Percentiles rank a stretch among this genome's conserved stretches.
phyloP scores from a whole-genome alignment of 208 protist genomes.

The Trypanosomatidae sp. region DNA sequence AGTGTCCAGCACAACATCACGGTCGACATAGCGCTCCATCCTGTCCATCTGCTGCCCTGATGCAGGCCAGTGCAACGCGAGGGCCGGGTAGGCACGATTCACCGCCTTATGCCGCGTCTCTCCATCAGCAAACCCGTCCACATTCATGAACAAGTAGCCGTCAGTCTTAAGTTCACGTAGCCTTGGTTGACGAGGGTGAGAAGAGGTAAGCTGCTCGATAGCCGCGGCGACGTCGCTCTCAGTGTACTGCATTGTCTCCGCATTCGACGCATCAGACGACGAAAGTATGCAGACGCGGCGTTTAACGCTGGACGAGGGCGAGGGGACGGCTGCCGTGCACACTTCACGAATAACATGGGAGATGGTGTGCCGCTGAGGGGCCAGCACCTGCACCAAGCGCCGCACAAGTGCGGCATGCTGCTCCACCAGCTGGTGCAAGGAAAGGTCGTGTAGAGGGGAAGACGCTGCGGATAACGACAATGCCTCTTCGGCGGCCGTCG shows the following conservation, averaged over 20 bases:
- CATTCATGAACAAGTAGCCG: conserved; percentile 52
- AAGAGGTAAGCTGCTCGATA: conserved; percentile 16
- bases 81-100: conserved; percentile 50
- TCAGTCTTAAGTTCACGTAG: conserved; percentile 40
- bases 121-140: conserved; percentile 50
- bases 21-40: conserved; percentile 42
- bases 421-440: conserved; percentile 4
- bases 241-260: conserved; percentile 15
- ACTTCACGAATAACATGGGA: conserved; percentile 6
- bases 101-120: conserved; percentile 41
- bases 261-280: neutral
- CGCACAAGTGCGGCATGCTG: conserved; percentile 21
- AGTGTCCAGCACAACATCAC: conserved; percentile 29
- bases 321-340: conserved; percentile 4
- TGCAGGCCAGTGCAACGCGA: conserved; percentile 29
- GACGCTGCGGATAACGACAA: neutral
- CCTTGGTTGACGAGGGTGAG: conserved; percentile 17
- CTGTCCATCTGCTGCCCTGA: conserved; percentile 21
- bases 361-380: conserved; percentile 14
- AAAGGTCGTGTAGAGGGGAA: conserved; percentile 5
- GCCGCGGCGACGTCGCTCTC: conserved; percentile 18
- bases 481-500: neutral
- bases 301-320: neutral
- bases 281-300: neutral
- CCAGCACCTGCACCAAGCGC: conserved; percentile 20